These are phyloP conservation scores for Taxawa tesnikishii DNA, from an alignment of 2,329 filamentous ascomycete species.

Conservation along the genomic window DNA sequence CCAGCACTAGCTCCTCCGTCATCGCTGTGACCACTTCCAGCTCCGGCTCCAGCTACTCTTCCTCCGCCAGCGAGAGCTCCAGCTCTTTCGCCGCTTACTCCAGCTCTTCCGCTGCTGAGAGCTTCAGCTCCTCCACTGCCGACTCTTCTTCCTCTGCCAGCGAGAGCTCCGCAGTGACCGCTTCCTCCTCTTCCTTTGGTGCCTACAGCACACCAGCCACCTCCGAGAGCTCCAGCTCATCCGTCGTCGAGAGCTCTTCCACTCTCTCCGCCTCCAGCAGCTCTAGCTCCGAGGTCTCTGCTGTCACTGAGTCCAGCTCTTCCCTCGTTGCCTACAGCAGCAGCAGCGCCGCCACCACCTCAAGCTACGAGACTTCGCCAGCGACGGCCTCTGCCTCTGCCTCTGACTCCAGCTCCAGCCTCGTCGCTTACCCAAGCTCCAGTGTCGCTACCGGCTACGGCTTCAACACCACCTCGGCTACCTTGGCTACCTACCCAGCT, in stretches of 20 bases:
- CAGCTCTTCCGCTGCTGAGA: conserved; percentile 2
- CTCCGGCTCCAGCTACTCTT: conserved; percentile 4
- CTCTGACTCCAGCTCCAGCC: conserved; percentile 8
- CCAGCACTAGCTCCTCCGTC: conserved; percentile 14
- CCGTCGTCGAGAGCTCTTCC: conserved; percentile 9
- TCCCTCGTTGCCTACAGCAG: conserved; percentile 4
- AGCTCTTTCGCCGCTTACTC: conserved; percentile 2
- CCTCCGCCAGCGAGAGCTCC: background rate
- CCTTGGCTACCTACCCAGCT: background rate
- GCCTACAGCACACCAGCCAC: no score
- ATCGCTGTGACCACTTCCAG: conserved; percentile 9
- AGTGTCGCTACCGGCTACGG: conserved; percentile 5
- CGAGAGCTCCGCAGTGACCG: conserved; percentile 9
- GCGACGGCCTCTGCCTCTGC: conserved; percentile 5
- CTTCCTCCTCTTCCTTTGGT: conserved; percentile 4
- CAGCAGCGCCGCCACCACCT: conserved; percentile 3
- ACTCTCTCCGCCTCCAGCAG: conserved; percentile 7
- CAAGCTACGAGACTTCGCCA: no score
- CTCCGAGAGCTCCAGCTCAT: no score
- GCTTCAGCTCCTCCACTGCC: conserved; percentile 1
- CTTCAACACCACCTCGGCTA: conserved; percentile 8
- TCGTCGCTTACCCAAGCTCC: conserved; percentile 4
- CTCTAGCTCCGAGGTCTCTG: no score
- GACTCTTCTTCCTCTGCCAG: conserved; percentile 6
- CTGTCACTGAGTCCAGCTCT: background rate